Evolutionary conservation across 2,329 filamentous ascomycete species (phyloP).

Genomic region (Paramyrothecium sp.): DNA sequence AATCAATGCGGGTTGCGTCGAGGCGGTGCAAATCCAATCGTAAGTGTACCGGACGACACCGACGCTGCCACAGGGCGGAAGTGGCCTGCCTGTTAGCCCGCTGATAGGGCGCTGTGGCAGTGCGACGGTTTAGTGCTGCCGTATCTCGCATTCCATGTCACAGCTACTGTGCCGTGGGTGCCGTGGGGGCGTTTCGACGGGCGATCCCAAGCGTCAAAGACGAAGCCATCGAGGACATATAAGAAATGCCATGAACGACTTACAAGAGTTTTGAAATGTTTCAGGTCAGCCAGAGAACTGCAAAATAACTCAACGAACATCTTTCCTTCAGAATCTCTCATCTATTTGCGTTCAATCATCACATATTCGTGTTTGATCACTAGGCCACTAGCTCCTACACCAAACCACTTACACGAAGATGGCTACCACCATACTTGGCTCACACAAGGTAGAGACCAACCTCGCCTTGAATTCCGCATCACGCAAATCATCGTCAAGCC

Average conservation of each 20-base stretch:
- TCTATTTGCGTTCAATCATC: background rate
- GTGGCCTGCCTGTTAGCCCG: background rate
- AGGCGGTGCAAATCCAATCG: no score
- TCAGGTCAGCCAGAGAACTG: no score
- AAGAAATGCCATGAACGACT: background rate
- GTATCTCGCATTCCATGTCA: conserved; percentile 1
- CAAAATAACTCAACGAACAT: no score
- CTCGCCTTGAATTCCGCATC: background rate
- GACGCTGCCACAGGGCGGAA: no score
- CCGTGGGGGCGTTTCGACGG: background rate
- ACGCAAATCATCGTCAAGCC: background rate
- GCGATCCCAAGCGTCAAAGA: background rate
- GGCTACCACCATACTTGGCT: background rate
- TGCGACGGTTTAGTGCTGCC: background rate
- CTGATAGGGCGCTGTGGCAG: background rate
- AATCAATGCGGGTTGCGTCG: background rate
- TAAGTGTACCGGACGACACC: no score
- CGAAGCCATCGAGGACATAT: background rate
- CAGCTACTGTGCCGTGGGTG: no score
- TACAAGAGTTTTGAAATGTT: no score
- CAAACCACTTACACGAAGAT: background rate
- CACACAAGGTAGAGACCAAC: background rate
- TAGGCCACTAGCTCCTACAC: background rate
- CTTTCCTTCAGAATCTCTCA: background rate
- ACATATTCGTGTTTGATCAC: background rate